These are phyloP conservation scores for Macrolepiota dolichaula DNA, from an alignment of 768 basidiomycete species.

Conservation along the genomic window DNA sequence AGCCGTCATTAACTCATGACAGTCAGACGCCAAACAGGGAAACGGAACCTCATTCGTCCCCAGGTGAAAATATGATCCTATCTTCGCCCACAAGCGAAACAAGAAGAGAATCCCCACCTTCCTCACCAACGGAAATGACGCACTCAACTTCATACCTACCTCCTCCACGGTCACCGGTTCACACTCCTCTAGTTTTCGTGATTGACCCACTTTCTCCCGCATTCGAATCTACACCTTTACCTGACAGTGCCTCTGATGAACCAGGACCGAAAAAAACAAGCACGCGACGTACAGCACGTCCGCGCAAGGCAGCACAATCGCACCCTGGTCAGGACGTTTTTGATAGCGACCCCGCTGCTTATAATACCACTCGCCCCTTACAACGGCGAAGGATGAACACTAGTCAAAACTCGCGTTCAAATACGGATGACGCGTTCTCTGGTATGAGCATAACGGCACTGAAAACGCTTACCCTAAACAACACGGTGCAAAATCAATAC, in stretches of 20 bases:
- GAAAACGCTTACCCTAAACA: slow-evolving; percentile 65
- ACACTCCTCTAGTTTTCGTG: slow-evolving; percentile 5
- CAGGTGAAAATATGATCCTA: neutral
- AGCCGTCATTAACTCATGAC: neutral
- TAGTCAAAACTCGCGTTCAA: slow-evolving; percentile 25
- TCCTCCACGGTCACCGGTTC: neutral
- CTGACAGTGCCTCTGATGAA: neutral
- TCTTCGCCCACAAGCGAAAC: slow-evolving; percentile 1
- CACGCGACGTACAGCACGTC: slow-evolving; percentile 13
- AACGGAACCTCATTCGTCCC: neutral
- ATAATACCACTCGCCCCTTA: slow-evolving; percentile 21
- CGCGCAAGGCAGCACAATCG: slow-evolving; percentile 10
- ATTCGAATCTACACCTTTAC: neutral
- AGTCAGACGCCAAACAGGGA: neutral
- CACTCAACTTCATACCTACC: neutral
- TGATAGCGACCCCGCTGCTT: neutral
- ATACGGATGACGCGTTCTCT: slow-evolving; percentile 42
- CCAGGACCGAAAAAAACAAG: slow-evolving; percentile 10
- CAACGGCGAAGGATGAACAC: slow-evolving; percentile 39
- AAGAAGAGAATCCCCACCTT: neutral
- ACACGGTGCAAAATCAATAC: slow-evolving; percentile 71
- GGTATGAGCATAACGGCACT: slow-evolving; percentile 70
- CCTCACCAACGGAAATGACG: neutral
- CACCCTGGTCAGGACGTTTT: neutral
- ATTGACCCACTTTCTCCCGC: slow-evolving; percentile 10